Base-by-base conservation (phyloP, 345 rosid species). In the Leavenworthia alabamica region DNA sequence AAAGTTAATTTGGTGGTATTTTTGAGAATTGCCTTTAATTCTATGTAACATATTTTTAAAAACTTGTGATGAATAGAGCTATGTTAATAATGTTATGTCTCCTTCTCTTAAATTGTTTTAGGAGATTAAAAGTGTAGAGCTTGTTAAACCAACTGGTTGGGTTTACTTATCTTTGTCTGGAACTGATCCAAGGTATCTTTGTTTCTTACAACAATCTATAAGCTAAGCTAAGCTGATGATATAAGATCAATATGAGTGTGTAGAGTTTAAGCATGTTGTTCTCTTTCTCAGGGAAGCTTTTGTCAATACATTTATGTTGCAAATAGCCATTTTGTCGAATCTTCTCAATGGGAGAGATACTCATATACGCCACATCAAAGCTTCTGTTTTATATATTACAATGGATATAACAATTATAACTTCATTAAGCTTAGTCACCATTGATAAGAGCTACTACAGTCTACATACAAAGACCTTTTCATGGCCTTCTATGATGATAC, bases 121-220 rank as follows among this genome's bases (percentile, higher is more conserved):
- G 97, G 99, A 86, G 78, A 85, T 90, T 56, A 94, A 84, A 83
- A 79, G 82, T 49, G 75, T 88, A 54, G 92, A 93, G 70, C 91
- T 86, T 68, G 82, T 85, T 15, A 86, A 89, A 74, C 99, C 94
- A 12, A 75, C 81, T 51, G 97, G 96, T 36, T 93, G 97, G 99
- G 78, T 85, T 54, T 80, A 58, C 66, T 27, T 93, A 59, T 82
- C 94, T 11, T 67, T 92, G 12, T 86, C 99, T 11, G 95, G 90
- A 62, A 85, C 82, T 17, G 97, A 89, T 78, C 95, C 96, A 35
- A 60, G 89, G 97, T 90, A 73, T n/a, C n/a, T n/a, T n/a, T n/a
- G n/a, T n/a, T n/a, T n/a, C n/a, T n/a, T n/a, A n/a, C n/a, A n/a
- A n/a, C n/a, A n/a, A n/a, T n/a, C n/a, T n/a, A n/a, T n/a, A n/a